Evolutionary conservation across 805 yeast species (phyloP).

Genomic region (Saturnispora gosingensis): DNA sequence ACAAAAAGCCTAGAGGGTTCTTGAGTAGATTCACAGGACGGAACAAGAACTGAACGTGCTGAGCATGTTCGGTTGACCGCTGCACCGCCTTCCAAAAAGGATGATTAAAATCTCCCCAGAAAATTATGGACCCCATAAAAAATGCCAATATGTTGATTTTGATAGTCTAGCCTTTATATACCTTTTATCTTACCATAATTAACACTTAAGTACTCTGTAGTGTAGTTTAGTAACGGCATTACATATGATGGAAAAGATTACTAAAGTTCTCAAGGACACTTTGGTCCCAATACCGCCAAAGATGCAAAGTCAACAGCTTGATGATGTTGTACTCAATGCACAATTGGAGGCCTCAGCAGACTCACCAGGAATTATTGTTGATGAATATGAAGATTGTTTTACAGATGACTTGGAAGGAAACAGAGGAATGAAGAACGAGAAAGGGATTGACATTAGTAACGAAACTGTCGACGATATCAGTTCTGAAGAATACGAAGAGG

Average conservation of each 20-base stretch:
- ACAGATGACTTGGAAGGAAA: constrained; percentile 6
- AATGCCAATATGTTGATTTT: neutral
- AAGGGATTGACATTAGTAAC: neutral
- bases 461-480: neutral
- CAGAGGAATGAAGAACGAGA: neutral
- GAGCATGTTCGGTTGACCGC: neutral
- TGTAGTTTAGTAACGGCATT: neutral
- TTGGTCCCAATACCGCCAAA: constrained; percentile 14
- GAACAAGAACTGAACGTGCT: neutral
- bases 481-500: constrained; percentile 9
- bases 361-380: neutral
- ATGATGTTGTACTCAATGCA: constrained; percentile 8
- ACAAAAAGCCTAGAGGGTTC: neutral
- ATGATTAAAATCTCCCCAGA: neutral
- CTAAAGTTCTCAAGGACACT: constrained; percentile 10
- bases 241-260: neutral
- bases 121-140: neutral
- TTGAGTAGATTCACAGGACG: constrained; percentile 4
- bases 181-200: neutral
- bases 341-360: constrained; percentile 7
- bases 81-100: neutral
- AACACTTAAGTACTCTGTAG: neutral
- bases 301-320: neutral
- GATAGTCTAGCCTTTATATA: neutral
- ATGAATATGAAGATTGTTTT: constrained; percentile 11